Base-by-base conservation (phyloP, 176 grass and related monocot genomes). In the Paspalum vaginatum region DNA sequence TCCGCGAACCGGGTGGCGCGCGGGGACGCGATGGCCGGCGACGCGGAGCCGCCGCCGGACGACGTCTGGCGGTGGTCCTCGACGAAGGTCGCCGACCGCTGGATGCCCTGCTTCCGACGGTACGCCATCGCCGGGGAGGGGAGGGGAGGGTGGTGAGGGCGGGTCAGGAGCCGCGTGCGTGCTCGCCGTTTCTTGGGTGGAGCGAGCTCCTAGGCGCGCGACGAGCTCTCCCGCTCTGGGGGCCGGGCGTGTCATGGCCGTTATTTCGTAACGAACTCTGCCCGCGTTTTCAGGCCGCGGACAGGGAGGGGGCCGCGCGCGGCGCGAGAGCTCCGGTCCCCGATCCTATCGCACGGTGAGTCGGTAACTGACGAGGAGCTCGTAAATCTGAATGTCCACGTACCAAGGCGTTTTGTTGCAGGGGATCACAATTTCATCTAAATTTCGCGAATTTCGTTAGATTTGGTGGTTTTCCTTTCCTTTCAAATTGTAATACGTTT, bases 51-150 rank as follows among this genome's bases (percentile, higher is more conserved):
- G 68, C 32, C 32, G 32, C 68, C 84, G 7, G 79, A 47, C 13
- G 69, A 50, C 11, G 76, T 15, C 16, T 76, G 59, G 14, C 85
- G 85, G 81, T 84, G 65, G 76, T 91, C 85, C 76, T 91, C 85
- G 17, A 91, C 85, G 81, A 91, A 91, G 52, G 89, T 91, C 58
- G 81, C 81, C 22, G 89, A 91, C 58, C 89, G 81, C 85, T 84
- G 82, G n/a, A 91, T 77, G 85, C 72, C 61, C 65, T 88, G 85
- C 89, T 85, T 84, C 85, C 89, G 71, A 45, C 85, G 85, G 81
- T 91, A 91, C 76, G 89, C 89, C 89, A 87, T 91, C 22, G 37
- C 57, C n/a, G 39, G 12, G n/a, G 65, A 6, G 5, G 60, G 13
- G 46, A 17, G 27, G 5, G 1, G 50, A 7, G 1, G 11, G 9